Base-by-base conservation (phyloP, 1,284 basidiomycete species). In the Malassezia psittaci region DNA sequence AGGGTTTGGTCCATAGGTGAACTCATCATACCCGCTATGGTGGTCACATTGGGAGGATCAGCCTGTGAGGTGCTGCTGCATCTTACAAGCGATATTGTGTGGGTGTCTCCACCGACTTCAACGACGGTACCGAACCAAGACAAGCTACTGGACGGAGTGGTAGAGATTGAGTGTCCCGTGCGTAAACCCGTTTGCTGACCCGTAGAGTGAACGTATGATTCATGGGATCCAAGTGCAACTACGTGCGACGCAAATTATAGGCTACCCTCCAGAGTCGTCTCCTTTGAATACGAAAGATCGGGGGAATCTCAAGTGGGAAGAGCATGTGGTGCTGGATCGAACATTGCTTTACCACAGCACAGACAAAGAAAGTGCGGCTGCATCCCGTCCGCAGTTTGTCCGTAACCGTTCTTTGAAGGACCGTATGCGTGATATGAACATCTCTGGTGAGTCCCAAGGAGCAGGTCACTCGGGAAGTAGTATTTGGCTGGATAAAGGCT, bases 1-100 rank as follows among this genome's bases (percentile, higher is more conserved):
- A 29, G 24, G 24, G 24, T 29, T 29, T 7, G 24, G 24, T 3
- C 24, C 24, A 4, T 29, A 29, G 24, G 24, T 3, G 24, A 29
- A 29, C 24, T 7, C 24, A 29, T 29, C 24, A n/a, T 18, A 7
- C 39, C 13, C 21, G 18, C n/a, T 32, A 47, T 47, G 45, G 45
- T 47, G 12, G 32, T 16, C 45, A 36, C 12, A 11, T 16, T 11
- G 12, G 32, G 29, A 9, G 12, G 10, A 5, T 9, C 45, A n/a
- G 65, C 69, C 29, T 73, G 70, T 60, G 66, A 69, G 57, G 59
- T 74, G 21, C 57, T 64, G 41, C 56, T 74, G 6, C 70, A 74
- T 40, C 60, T 74, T 32, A 59, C 64, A 43, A 63, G 63, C 33
- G 66, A 71, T 29, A 67, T 72, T 52, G 60, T 73, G 52, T 72